Evolutionary conservation across 2,329 filamentous ascomycete species (phyloP).

Genomic region (Teratosphaeria zuluensis): DNA sequence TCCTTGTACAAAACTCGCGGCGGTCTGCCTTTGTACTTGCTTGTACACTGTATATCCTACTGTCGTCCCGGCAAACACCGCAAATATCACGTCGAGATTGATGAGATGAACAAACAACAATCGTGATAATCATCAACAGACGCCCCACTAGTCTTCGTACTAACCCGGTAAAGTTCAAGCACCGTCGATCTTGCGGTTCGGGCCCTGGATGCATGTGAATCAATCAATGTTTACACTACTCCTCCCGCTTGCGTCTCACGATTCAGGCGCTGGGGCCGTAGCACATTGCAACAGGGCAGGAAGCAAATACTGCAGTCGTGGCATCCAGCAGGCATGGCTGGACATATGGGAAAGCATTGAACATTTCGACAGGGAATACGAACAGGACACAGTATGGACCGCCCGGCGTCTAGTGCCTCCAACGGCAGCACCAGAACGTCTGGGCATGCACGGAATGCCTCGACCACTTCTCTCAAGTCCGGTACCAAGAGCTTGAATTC

Average conservation of each 20-base stretch:
- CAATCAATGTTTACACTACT: not conserved
- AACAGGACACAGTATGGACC: not conserved
- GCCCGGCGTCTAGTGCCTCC: conserved; percentile 1
- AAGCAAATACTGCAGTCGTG: not conserved
- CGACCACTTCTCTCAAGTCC: conserved; percentile 7
- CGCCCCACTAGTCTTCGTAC: not conserved
- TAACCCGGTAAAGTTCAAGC: not conserved
- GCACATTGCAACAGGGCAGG: not conserved
- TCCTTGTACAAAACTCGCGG: too few relatives aligned
- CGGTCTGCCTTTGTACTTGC: too few relatives aligned
- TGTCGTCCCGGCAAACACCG: not conserved
- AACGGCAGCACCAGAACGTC: conserved; percentile 7
- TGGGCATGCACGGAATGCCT: not conserved
- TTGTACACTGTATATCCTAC: too few relatives aligned
- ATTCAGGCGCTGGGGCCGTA: not conserved
- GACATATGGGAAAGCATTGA: not conserved
- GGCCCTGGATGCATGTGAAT: not conserved
- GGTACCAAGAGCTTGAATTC: conserved; percentile 2
- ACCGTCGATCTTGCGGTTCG: too few relatives aligned
- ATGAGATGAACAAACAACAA: not conserved
- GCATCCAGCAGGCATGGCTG: not conserved
- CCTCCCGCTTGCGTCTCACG: not conserved
- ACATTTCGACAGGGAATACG: not conserved
- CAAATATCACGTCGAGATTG: not conserved
- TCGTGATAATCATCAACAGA: not conserved